These are phyloP conservation scores for Panaeolus papilionaceus DNA, from an alignment of 768 basidiomycete species.

Conservation along the genomic window DNA sequence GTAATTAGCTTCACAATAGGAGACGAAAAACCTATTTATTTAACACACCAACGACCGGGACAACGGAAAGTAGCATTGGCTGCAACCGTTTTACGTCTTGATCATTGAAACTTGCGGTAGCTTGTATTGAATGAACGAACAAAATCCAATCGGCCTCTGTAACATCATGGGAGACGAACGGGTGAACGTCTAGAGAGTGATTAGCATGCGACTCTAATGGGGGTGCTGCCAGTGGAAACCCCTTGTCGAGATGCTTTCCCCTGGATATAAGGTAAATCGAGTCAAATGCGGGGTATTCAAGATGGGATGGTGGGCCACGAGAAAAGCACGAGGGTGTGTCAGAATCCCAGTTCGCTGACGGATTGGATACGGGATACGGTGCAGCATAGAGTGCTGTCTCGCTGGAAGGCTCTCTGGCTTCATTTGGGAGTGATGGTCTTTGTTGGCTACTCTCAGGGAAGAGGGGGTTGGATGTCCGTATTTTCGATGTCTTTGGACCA, in stretches of 20 bases:
- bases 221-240: slow-evolving; percentile 49
- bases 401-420: neutral
- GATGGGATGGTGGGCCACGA: slow-evolving; percentile 21
- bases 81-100: neutral
- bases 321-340: slow-evolving; percentile 18
- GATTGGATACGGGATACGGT: neutral
- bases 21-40: neutral
- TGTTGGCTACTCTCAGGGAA: neutral
- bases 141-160: slow-evolving; percentile 52
- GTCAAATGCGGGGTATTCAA: slow-evolving; percentile 32
- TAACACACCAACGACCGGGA: neutral
- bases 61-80: neutral
- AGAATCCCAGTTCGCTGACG: neutral
- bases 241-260: slow-evolving; percentile 38
- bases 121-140: slow-evolving; percentile 24
- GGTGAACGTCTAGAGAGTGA: slow-evolving; percentile 39
- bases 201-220: slow-evolving; percentile 30
- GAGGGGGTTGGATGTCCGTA: neutral
- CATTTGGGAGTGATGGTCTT: neutral
- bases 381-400: neutral
- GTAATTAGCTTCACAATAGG: neutral
- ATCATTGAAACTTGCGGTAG: neutral
- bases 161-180: slow-evolving; percentile 54
- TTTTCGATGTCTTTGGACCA: neutral
- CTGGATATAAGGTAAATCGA: slow-evolving; percentile 29